Base-by-base conservation (phyloP, 2,329 filamentous ascomycete species). In the Diplocarpon rosae region DNA sequence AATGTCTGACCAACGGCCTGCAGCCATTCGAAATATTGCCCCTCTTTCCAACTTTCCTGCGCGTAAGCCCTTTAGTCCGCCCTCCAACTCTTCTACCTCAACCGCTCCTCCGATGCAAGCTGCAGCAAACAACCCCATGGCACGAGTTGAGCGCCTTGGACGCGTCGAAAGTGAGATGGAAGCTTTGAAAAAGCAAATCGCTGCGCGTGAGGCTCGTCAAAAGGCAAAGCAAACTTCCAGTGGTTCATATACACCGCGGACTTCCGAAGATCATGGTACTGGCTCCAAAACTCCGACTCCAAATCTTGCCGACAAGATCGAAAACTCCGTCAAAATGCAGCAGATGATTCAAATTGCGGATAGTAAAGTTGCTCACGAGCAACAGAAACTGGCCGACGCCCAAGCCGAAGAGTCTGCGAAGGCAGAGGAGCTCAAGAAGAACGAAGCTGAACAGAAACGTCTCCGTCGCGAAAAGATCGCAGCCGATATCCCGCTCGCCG, bases 131-230 rank as follows among this genome's bases (percentile, higher is more conserved):
- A 17, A 49, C 31, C 35, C 47, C 1, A 15, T 49, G 20, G 47
- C 47, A 11, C 45, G 47, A n/a, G 55, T 56, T 13, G 62, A 66
- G 38, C 65, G 73, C 46, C 57, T 77, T 16, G 63, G 67, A 36
- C 65, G 62, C 32, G 76, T 76, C 63, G 70, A 75, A 50, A 71
- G 69, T 45, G 69, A 73, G 51, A 82, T 83, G 28, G 72, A 79
- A 53, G 69, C 72, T 42, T 72, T 80, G 65, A 78, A 75, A 56
- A 37, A 58, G 42, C 61, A 55, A 43, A 64, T 65, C 37, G 57
- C 56, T 10, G 52, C 59, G 45, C 54, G 53, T n/a, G 61, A 62
- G 47, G 54, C 53, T 28, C 47, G 50, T 38, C 58, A 56, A 35
- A 60, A 33, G 37, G 43, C 46, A 11, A 49, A 48, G 50, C 51